Base-by-base conservation (phyloP, 228 moss, liverwort and hornwort genomes). In the Sphagnum fallax region DNA sequence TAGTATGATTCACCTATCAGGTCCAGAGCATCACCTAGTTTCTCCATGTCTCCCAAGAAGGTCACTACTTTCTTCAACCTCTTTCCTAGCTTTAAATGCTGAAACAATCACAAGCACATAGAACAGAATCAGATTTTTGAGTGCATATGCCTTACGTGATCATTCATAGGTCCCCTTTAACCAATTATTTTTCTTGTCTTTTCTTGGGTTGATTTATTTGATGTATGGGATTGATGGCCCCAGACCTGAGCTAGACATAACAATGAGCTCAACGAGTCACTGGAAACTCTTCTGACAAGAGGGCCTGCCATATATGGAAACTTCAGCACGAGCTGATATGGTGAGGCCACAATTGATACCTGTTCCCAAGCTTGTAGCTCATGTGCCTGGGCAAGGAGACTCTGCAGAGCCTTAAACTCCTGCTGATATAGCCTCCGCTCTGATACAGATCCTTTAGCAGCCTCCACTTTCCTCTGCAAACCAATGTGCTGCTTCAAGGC, bases 321-420 rank as follows among this genome's bases (percentile, higher is more conserved):
- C 32, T 2, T 32, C 32, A 32, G 32, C 32, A 32, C 1, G 32
- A 32, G 32, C 32, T 32, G 32, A 32, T 32, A 32, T 32, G 32
- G 32, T 2, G 55, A 55, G 55, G 55, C 11, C 15, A 68, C 65
- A 70, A 75, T 47, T 55, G 75, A 4, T 61, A 98, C 91, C 90
- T 91, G 81, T 74, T 98, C 92, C 92, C 92, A 98, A 47, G 86
- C 77, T 63, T 92, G 91, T 69, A 98, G 81, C 66, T 82, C 90
- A 69, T 81, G 87, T 55, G 92, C 89, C 66, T 72, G 72, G 6
- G 64, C 74, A 50, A 88, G 79, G 47, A 98, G 86, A 61, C 89
- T 86, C 55, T 82, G 78, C 32, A 98, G 74, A 69, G 81, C 76
- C 67, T 84, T 87, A 47, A 75, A 84, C 78, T 96, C 95, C 69